Evolutionary conservation across 495 filamentous ascomycete genomes (phyloP), one percentile per base, ranked within the genome.

Genomic region (Aspergillus heteromorphus): DNA sequence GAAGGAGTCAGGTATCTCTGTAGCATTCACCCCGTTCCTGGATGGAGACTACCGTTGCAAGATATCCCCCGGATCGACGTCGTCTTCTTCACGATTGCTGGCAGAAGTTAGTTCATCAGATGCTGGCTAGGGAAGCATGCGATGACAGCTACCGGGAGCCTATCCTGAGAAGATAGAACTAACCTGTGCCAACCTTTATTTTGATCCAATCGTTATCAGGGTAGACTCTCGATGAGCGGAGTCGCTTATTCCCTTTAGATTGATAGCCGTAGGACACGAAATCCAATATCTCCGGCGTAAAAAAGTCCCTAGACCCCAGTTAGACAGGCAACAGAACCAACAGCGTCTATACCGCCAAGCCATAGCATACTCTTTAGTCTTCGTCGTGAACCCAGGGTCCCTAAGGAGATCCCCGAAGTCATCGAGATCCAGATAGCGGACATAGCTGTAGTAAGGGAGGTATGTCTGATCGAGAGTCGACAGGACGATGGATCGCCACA

Each of bases 401-500:
- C 79, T 72, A 9, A 91, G 72, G 16, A 87, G 73, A 18, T 80
- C 62, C 31, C 70, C 57, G 4, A 91, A 72, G 56, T 84, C 83
- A 53, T 79, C 67, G 1, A 89, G 72, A 58, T 85, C 79, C 23
- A 92, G 68, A 19, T 73, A 63, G 25, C 80, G 81, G 41, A 90
- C 79, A 65, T 86, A 89, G 29, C 76, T 73, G 60, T 81, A 86
- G 58, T 92, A 91, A 0, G 86, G 86, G 55, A 82, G 86, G 25
- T 79, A 68, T 0, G 87, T 88, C 55, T 75, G 66, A 10, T 76
- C 80, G 25, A 87, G 49, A 54, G 83, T 83, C 1, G 88, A 91
- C 6, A 83, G 69, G 49, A 88, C 79, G 47, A 91, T 79, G 6
- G 84, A 84, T 30, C 79, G 76, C 88, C 88, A 91, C 30, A 87